Evolutionary conservation across 2,329 filamentous ascomycete species (phyloP).

Genomic region (Sclerotiophoma versabilis): DNA sequence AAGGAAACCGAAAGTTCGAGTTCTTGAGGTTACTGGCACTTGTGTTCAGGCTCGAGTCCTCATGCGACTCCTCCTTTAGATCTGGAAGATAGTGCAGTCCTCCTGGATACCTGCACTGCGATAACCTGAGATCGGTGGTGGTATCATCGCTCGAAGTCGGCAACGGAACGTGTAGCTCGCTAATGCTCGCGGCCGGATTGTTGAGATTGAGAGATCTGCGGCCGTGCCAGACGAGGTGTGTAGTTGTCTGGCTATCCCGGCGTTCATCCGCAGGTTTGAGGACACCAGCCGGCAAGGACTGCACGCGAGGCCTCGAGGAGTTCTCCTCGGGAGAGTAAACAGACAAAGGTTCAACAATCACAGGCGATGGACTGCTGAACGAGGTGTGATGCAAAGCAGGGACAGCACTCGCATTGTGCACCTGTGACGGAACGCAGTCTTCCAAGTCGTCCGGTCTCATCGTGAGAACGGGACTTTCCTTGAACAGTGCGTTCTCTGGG

Average conservation of each 20-base stretch:
- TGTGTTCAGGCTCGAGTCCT: constrained; percentile 54
- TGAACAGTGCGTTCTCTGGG: constrained; percentile 22
- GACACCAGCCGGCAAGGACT: constrained; percentile 22
- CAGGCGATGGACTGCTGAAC: constrained; percentile 22
- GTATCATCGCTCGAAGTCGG: constrained; percentile 35
- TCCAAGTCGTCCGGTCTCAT: constrained; percentile 8
- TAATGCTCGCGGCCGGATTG: constrained; percentile 7
- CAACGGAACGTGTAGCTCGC: constrained; percentile 20
- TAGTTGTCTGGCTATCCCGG: constrained; percentile 46
- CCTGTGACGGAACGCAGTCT: constrained; percentile 10
- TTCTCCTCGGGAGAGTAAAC: constrained; percentile 34
- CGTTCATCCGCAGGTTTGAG: constrained; percentile 19
- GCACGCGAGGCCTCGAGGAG: constrained; percentile 22
- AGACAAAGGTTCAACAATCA: constrained; percentile 28
- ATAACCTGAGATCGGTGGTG: constrained; percentile 44
- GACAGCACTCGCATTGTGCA: constrained; percentile 1
- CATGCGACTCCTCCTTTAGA: constrained; percentile 58
- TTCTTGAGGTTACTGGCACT: constrained; percentile 45
- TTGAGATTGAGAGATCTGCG: constrained; percentile 18
- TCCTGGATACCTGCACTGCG: constrained; percentile 41
- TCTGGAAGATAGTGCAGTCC: constrained; percentile 50
- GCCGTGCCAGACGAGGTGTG: constrained; percentile 43
- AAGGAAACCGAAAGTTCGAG: constrained; percentile 36
- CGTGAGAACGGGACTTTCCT: constrained; percentile 12
- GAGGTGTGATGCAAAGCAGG: constrained; percentile 19